These are phyloP conservation scores for Hanseniaspora nectarophila DNA, from an alignment of 805 yeast species.

Conservation along the genomic window DNA sequence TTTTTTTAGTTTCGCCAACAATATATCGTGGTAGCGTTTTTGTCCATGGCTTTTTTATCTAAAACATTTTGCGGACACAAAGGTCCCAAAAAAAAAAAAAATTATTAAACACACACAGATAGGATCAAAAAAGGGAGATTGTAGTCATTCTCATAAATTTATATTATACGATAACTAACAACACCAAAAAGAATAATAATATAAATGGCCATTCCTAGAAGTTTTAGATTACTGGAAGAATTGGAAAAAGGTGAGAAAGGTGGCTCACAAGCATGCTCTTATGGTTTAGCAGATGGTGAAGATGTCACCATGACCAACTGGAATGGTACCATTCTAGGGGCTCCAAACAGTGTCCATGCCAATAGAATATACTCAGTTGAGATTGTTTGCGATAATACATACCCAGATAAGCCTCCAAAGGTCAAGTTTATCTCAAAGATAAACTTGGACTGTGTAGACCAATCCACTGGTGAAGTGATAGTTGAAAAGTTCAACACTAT, in stretches of 20 bases:
- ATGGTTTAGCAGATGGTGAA: constrained; percentile 80
- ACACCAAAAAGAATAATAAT: not conserved
- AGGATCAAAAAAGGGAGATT: too few species aligned
- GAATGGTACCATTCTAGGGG: constrained; percentile 97
- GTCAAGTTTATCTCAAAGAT: constrained; percentile 73
- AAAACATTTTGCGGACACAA: too few species aligned
- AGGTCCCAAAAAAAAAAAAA: not conserved
- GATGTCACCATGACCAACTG: constrained; percentile 89
- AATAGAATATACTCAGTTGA: constrained; percentile 81
- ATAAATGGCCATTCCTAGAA: constrained; percentile 49
- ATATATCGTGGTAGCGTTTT: not conserved
- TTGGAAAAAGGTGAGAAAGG: constrained; percentile 98
- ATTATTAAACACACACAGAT: too few species aligned
- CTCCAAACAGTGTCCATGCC: constrained; percentile 84
- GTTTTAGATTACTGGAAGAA: constrained; percentile 88
- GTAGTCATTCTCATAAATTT: too few species aligned
- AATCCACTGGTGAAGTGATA: constrained; percentile 43
- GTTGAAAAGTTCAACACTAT: constrained; percentile 51
- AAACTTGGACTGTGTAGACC: constrained; percentile 84
- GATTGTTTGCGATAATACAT: constrained; percentile 67
- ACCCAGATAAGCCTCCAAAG: constrained; percentile 82
- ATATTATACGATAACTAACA: too few species aligned
- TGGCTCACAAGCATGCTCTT: constrained; percentile 93
- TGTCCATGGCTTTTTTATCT: too few species aligned
- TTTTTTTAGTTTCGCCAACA: not conserved